phyloP scores from a whole-genome alignment of 805 yeast genomes.

The Saccharomycopsis fermentans region DNA sequence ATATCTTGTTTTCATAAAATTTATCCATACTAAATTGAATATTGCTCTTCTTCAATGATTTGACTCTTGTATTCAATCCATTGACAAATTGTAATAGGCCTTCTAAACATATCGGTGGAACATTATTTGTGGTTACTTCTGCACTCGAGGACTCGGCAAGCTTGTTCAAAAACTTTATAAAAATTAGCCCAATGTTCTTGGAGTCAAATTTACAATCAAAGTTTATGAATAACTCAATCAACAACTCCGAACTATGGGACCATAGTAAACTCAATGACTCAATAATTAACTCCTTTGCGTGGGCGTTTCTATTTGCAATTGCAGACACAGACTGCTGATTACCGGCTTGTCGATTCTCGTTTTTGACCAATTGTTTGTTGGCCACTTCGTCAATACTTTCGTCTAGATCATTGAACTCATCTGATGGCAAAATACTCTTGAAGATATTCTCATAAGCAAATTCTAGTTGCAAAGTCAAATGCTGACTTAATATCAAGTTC shows the following conservation, averaged over 20 bases:
- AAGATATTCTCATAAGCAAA: slow-evolving; percentile 55
- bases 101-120: slow-evolving; percentile 90
- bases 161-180: slow-evolving; percentile 62
- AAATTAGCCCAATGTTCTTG: slow-evolving; percentile 58
- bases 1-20: slow-evolving; percentile 7
- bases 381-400: slow-evolving; percentile 17
- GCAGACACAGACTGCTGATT: slow-evolving; percentile 3
- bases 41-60: slow-evolving; percentile 12
- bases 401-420: slow-evolving; percentile 18
- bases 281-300: slow-evolving; percentile 68
- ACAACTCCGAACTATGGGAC: slow-evolving; percentile 71
- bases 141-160: slow-evolving; percentile 85
- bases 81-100: slow-evolving; percentile 67
- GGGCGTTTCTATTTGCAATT: slow-evolving; percentile 24
- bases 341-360: slow-evolving; percentile 1
- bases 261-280: slow-evolving; percentile 77
- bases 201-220: slow-evolving; percentile 81
- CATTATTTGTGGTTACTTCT: slow-evolving; percentile 62
- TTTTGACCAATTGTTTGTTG: slow-evolving; percentile 11
- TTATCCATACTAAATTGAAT: slow-evolving; percentile 8
- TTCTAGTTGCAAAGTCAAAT: slow-evolving; percentile 74
- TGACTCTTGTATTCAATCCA: slow-evolving; percentile 34
- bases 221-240: slow-evolving; percentile 64
- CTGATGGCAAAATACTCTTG: slow-evolving; percentile 39
- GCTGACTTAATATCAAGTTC: slow-evolving; percentile 51